Base-by-base conservation (phyloP, 148 eudicot genomes). In the Spergularia bocconei region DNA sequence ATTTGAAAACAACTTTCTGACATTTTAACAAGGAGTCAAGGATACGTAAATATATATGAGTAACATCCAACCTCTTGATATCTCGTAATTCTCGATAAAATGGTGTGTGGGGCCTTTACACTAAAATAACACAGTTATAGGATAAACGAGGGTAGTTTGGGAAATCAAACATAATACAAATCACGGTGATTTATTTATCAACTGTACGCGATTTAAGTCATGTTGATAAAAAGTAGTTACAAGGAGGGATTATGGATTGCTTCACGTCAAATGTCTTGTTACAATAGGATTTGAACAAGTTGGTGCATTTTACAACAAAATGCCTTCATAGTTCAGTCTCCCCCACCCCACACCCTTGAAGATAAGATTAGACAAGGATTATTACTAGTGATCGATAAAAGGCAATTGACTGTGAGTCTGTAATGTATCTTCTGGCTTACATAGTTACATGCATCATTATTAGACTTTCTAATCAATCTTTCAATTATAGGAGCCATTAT, bases 301-400 rank as follows among this genome's bases (percentile, higher is more conserved):
- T 12, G 33, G 25, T 23, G 65, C 13, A 61, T 9, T 61, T 61
- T 44, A 44, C 48, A 33, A 61, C 36, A 4, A 58, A n/a, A n/a
- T 20, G 25, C 25, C 1, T 58, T 29, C 41, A 25, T 29, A 62
- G 36, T 60, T 29, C 6, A 25, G 17, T 13, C 52, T 47, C 19
- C 56, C 52, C 70, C 70, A 67, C 53, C 70, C 17, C 29, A 19
- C n/a, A 19, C 38, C 11, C 14, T 29, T 33, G 39, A 67, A 67
- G 70, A 67, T 67, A 67, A 47, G 55, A 67, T 44, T 47, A 66
- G 70, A 39, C 53, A 25, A 62, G 66, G 66, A 29, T 25, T 62
- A 62, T 62, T 25, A 44, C 48, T 21, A 60, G 36, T 57, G 62
- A 6, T 58, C 3, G 4, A 44, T 6, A 0, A 23, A 11, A 13